phyloP scores from a whole-genome alignment of 371 early-diverging fungal species.

The Choanephora cucurbitarum region DNA sequence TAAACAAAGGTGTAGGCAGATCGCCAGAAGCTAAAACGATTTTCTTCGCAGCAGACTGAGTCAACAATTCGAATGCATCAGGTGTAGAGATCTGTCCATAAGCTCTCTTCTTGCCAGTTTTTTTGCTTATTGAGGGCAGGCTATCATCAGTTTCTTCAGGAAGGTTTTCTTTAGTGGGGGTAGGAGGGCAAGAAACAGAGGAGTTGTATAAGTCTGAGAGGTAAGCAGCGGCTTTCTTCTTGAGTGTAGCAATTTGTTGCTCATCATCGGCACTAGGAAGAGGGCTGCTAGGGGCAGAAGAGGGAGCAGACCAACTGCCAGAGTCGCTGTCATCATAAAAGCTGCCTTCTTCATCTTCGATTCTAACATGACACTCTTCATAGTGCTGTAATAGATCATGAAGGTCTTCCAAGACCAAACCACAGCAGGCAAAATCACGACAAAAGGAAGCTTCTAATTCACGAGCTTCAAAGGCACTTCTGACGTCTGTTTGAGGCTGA shows the following conservation, averaged over 20 bases:
- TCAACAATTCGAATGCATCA: conserved; percentile 45
- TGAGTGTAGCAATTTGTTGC: conserved; percentile 23
- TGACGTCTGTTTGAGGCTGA: conserved; percentile 38
- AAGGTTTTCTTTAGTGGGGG: conserved; percentile 14
- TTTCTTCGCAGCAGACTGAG: conserved; percentile 48
- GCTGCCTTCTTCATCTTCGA: conserved; percentile 71
- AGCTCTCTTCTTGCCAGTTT: conserved; percentile 39
- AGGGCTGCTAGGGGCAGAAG: conserved; percentile 30
- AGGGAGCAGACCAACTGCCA: conserved; percentile 18
- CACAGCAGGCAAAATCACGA: conserved; percentile 92
- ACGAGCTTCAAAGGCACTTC: conserved; percentile 74
- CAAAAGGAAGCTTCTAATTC: conserved; percentile 86
- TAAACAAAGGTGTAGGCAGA: conserved; percentile 25
- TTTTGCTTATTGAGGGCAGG: conserved; percentile 14
- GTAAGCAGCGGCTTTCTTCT: conserved; percentile 49
- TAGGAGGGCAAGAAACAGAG: conserved; percentile 12
- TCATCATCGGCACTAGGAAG: conserved; percentile 15
- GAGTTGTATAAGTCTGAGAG: conserved; percentile 48
- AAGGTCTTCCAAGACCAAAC: conserved; percentile 75
- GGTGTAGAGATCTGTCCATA: conserved; percentile 28
- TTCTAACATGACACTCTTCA: conserved; percentile 87
- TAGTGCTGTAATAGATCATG: conserved; percentile 93
- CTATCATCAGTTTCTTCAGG: conserved; percentile 22
- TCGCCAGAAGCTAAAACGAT: conserved; percentile 25
- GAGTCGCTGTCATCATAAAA: conserved; percentile 24